Evolutionary conservation across 768 basidiomycete genomes (phyloP).

Genomic region (Tulasnella sp.): DNA sequence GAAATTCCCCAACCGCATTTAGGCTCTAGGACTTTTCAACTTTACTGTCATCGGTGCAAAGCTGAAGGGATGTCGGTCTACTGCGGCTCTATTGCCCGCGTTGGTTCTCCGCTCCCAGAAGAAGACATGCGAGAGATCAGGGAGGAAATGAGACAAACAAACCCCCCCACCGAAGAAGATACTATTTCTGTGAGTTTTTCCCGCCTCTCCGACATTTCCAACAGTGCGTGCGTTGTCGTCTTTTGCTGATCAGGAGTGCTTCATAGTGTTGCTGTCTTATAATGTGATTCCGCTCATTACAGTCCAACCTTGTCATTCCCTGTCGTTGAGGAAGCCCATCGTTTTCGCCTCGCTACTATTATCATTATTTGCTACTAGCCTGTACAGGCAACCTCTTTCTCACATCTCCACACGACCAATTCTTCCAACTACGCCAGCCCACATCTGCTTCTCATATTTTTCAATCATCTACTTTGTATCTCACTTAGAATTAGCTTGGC

Average conservation of each 20-base stretch:
- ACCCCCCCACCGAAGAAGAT: background rate
- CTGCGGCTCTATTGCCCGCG: background rate
- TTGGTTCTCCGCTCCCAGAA: background rate
- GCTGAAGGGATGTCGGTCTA: background rate
- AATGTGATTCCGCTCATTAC: background rate
- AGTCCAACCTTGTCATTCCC: background rate
- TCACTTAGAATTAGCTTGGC: background rate
- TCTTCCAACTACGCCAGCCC: background rate
- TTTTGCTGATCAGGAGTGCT: background rate
- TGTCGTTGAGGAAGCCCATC: background rate
- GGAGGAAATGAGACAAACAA: background rate
- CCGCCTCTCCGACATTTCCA: background rate
- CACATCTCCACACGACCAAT: background rate
- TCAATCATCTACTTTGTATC: background rate
- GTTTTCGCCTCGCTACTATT: conserved; percentile 2
- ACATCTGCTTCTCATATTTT: no score
- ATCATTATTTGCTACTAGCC: background rate
- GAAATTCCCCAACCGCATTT: background rate
- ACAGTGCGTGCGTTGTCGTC: no score
- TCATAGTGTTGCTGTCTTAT: background rate
- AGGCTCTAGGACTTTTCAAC: background rate
- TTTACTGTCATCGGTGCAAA: background rate
- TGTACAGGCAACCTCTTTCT: background rate
- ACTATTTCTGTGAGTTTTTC: background rate
- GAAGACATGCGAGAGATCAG: background rate